Percentiles rank a stretch among this genome's conserved stretches.
Evolutionary conservation across 139 green algal species (phyloP).

Genomic region (Gonium pectorale): DNA sequence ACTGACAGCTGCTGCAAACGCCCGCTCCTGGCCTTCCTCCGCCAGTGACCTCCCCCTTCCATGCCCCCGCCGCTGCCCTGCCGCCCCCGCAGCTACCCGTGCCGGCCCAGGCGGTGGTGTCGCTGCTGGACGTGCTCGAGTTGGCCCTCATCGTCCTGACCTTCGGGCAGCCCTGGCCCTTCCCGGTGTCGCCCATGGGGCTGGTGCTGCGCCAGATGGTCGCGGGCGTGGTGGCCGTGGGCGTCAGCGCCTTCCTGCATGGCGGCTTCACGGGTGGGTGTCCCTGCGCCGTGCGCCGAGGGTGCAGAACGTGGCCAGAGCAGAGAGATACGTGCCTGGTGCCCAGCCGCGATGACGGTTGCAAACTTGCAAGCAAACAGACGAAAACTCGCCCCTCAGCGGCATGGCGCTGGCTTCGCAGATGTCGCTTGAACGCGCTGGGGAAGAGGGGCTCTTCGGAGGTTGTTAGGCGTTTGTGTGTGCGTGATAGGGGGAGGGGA

Average conservation of each 20-base stretch:
- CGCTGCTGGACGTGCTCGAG: not conserved
- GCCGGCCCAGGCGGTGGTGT: not conserved
- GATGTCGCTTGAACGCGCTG: too few relatives aligned
- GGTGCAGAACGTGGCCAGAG: not conserved
- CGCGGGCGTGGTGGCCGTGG: not conserved
- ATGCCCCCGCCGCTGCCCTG: not conserved
- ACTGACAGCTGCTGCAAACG: not conserved
- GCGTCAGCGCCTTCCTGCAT: not conserved
- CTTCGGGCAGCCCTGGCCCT: not conserved
- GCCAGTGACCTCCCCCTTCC: not conserved
- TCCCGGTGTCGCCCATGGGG: not conserved
- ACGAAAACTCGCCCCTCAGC: not conserved
- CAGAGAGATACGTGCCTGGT: not conserved
- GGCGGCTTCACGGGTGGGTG: not conserved
- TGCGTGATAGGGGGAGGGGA: too few relatives aligned
- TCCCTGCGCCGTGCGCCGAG: not conserved
- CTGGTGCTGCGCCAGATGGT: not conserved
- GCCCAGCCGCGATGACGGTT: not conserved
- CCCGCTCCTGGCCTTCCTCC: not conserved
- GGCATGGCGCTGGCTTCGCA: too few relatives aligned
- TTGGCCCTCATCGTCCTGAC: not conserved
- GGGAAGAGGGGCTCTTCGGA: too few relatives aligned
- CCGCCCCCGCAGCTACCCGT: not conserved
- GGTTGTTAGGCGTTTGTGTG: too few relatives aligned
- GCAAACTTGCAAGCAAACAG: not conserved